Evolutionary conservation across 768 basidiomycete genomes (phyloP).

Genomic region (Amanita rubescens): DNA sequence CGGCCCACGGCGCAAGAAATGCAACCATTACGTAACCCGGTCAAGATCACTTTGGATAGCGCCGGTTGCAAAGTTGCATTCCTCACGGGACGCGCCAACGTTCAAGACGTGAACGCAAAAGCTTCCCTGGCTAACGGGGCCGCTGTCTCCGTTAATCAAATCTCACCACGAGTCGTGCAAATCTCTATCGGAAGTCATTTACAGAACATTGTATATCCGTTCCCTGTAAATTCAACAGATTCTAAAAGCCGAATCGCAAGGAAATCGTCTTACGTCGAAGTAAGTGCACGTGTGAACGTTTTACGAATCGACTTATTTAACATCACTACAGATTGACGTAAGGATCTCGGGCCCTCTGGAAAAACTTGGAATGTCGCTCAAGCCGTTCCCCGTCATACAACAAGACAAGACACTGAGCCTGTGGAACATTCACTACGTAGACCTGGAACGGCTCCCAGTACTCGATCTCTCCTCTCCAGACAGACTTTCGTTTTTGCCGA

Average conservation of each 20-base stretch:
- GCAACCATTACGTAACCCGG: background rate
- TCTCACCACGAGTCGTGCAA: constrained; percentile 24
- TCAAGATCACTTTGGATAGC: background rate
- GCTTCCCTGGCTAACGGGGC: constrained; percentile 15
- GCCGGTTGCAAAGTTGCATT: background rate
- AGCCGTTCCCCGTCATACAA: constrained; percentile 22
- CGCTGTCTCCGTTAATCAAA: constrained; percentile 17
- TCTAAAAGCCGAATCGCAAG: constrained; percentile 41
- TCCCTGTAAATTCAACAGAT: constrained; percentile 32
- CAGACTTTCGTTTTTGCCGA: constrained; percentile 9
- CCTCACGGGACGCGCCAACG: constrained; percentile 17
- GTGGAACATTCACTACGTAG: constrained; percentile 28
- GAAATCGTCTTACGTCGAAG: constrained; percentile 38
- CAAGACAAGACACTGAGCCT: constrained; percentile 8
- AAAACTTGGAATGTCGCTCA: constrained; percentile 14
- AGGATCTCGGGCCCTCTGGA: constrained; percentile 14
- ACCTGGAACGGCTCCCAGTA: constrained; percentile 19
- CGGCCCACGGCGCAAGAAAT: background rate
- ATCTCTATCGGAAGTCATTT: constrained; percentile 19
- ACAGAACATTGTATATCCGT: constrained; percentile 30
- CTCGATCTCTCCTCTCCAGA: constrained; percentile 11
- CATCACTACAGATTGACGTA: constrained; percentile 19
- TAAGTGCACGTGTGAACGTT: constrained; percentile 20
- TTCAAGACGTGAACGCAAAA: constrained; percentile 12
- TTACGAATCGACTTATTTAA: constrained; percentile 11